These are phyloP conservation scores for Microcyclosporella mali DNA, from an alignment of 2,329 filamentous ascomycete genomes.

Conservation along the genomic window DNA sequence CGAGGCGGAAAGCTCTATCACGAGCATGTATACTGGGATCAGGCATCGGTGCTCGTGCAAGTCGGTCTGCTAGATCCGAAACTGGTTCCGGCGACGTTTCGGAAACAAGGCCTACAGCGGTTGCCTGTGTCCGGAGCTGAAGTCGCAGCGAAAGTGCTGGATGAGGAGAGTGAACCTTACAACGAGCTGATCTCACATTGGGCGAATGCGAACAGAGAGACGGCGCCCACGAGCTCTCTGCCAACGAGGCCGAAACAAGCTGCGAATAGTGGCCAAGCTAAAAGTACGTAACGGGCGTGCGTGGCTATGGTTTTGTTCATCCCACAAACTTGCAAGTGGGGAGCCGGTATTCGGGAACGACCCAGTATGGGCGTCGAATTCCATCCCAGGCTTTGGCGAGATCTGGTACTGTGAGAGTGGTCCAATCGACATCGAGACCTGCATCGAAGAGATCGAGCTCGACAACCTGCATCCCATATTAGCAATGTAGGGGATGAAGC, in stretches of 20 bases:
- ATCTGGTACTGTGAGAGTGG: conserved; percentile 66
- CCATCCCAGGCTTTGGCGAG: conserved; percentile 65
- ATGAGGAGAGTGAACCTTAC: conserved; percentile 36
- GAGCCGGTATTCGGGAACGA: conserved; percentile 68
- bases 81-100: conserved; percentile 41
- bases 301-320: conserved; percentile 37
- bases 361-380: conserved; percentile 84
- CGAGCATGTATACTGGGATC: conserved; percentile 57
- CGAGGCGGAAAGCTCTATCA: conserved; percentile 49
- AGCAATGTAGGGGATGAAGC: neutral
- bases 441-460: conserved; percentile 88
- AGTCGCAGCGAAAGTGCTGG: conserved; percentile 38
- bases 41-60: conserved; percentile 53
- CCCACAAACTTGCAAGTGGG: conserved; percentile 70
- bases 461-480: conserved; percentile 46
- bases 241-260: conserved; percentile 22
- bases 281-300: neutral
- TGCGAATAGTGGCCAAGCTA: conserved; percentile 11
- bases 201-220: conserved; percentile 15
- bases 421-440: conserved; percentile 84
- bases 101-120: conserved; percentile 37
- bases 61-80: conserved; percentile 51
- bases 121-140: conserved; percentile 38
- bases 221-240: conserved; percentile 9
- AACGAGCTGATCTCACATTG: conserved; percentile 36